Base-by-base conservation (phyloP, 345 rosid species). In the Salix brachista region DNA sequence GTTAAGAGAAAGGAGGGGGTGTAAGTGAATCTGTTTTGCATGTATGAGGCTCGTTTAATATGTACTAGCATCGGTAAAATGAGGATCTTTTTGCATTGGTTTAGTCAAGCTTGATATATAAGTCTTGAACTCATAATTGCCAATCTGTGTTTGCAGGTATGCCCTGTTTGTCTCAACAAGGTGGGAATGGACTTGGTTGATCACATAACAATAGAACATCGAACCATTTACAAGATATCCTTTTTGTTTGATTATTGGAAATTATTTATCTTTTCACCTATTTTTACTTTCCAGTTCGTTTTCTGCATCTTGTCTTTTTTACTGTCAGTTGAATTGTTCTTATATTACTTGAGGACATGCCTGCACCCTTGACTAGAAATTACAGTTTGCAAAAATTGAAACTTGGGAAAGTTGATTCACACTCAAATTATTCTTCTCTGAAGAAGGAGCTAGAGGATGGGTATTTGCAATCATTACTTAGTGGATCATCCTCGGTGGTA, bases 361-460 rank as follows among this genome's bases (percentile, higher is more conserved):
- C 25, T 26, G 71, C 78, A 87, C 81, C 94, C 97, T 91, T 93
- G 86, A 93, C 89, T 66, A 67, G 50, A 67, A 69, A 72, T 86
- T 87, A 93, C 97, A 80, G 86, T 78, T 87, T 87, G 78, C 91
- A 87, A 71, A 87, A 80, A 72, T 80, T 89, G 79, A 90, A 84
- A 74, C 80, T 80, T 65, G 73, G 78, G 82, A 90, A 88, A 85
- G 83, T 80, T 19, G 86, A 85, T 50, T 81, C 84, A 26, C 71
- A 80, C 82, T 84, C 89, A 75, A 60, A 81, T 42, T 67, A 81
- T 62, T 82, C 84, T 23, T 75, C 78, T 52, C 54, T 84, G 80
- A 89, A 82, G 77, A 84, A 79, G 75, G 91, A 86, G 77, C 81
- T 80, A 36, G 79, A 80, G 17, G 84, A 87, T 82, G 87, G 70